Conservation (phyloP, 345 rosid species). For the Noccaea caerulescens region DNA sequence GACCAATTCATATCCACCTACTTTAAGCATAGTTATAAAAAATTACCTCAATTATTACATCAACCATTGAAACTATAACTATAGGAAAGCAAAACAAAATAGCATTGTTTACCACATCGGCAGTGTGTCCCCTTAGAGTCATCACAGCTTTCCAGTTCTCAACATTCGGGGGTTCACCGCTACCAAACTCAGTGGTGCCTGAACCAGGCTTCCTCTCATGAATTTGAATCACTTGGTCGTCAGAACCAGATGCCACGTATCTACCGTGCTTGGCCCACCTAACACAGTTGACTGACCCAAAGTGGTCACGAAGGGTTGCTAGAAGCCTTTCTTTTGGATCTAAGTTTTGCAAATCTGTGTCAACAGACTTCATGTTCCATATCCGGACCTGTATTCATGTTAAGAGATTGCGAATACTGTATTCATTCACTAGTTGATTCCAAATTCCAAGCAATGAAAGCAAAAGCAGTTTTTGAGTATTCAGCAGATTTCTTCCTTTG, state of each 20-base stretch:
- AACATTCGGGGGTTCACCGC: conserved; percentile 96
- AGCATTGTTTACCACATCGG: conserved; percentile 84
- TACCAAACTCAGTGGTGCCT: conserved; percentile 96
- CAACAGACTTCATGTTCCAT: conserved; percentile 90
- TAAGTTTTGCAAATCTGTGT: conserved; percentile 57
- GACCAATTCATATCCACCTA: conserved; percentile 99
- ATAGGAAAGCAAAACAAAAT: neutral
- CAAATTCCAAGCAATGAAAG: conserved; percentile 24
- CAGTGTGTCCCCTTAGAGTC: conserved; percentile 98
- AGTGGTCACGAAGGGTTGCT: conserved; percentile 96
- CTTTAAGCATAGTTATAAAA: conserved; percentile 63
- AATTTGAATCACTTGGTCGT: conserved; percentile 88
- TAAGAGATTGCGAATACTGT: neutral
- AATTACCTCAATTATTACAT: conserved; percentile 52
- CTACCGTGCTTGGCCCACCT: conserved; percentile 99
- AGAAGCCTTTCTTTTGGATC: conserved; percentile 81
- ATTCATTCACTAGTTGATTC: conserved; percentile 4
- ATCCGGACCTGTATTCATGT: conserved; percentile 71
- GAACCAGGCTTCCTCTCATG: conserved; percentile 98
- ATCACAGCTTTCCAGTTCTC: conserved; percentile 99
- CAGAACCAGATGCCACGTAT: conserved; percentile 92
- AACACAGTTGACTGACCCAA: conserved; percentile 99
- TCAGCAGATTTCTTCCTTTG: neutral
- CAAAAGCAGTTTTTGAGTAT: conserved; percentile 4
- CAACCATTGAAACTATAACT: conserved; percentile 6